These are phyloP conservation scores for Pistacia atlantica DNA, from an alignment of 345 rosid genomes.

Conservation along the genomic window DNA sequence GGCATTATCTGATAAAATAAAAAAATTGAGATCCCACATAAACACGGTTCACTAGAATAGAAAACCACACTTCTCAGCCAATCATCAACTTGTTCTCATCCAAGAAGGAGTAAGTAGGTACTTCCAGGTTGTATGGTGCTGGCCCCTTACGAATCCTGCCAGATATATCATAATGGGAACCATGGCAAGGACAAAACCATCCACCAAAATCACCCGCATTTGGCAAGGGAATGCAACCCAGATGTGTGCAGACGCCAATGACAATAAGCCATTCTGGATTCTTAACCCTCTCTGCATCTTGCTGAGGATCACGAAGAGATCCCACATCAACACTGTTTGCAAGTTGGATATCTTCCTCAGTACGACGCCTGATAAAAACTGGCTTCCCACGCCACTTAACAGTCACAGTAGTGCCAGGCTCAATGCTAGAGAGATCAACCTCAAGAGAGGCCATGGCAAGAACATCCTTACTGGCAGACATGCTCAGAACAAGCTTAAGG, in stretches of 20 bases:
- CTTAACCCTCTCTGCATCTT: slow-evolving; percentile 75
- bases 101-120: slow-evolving; percentile 87
- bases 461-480: slow-evolving; percentile 97
- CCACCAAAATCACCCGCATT: slow-evolving; percentile 98
- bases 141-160: slow-evolving; percentile 97
- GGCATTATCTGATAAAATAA: slow-evolving; percentile 39
- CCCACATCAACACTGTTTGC: slow-evolving; percentile 84
- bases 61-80: slow-evolving; percentile 51
- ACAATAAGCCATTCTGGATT: slow-evolving; percentile 91
- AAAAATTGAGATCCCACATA: slow-evolving; percentile 17
- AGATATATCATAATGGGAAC: slow-evolving; percentile 91
- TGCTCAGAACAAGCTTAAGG: slow-evolving; percentile 84
- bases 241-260: slow-evolving; percentile 93
- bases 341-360: slow-evolving; percentile 82
- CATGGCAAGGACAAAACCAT: slow-evolving; percentile 98
- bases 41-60: not conserved
- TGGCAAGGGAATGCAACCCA: slow-evolving; percentile 97
- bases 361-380: slow-evolving; percentile 87
- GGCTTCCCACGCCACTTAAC: slow-evolving; percentile 99
- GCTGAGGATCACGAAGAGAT: slow-evolving; percentile 88
- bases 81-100: slow-evolving; percentile 80
- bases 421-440: slow-evolving; percentile 89
- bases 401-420: slow-evolving; percentile 84
- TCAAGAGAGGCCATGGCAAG: slow-evolving; percentile 93
- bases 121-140: slow-evolving; percentile 91